phyloP scores from a whole-genome alignment of 1,284 basidiomycete genomes.

The Mycena sp. region DNA sequence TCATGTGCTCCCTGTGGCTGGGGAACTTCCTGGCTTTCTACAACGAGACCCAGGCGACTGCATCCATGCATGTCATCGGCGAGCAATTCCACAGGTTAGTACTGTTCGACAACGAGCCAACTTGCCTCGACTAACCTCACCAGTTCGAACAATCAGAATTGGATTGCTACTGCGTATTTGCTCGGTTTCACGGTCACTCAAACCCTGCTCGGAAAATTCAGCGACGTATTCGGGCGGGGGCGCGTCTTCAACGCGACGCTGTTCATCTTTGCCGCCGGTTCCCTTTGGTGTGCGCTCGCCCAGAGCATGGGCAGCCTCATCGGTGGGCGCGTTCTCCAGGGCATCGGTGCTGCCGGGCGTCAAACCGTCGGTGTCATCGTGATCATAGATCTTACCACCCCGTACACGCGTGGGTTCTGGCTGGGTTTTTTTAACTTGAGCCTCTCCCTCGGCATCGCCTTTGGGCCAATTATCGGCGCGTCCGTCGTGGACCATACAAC shows the following conservation, averaged over 20 bases:
- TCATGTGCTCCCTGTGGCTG: constrained; percentile 19
- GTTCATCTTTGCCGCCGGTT: constrained; percentile 12
- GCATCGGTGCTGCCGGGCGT: constrained; percentile 20
- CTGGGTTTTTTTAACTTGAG: constrained; percentile 16
- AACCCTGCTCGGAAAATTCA: constrained; percentile 21
- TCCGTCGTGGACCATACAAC: constrained; percentile 3
- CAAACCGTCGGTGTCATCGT: constrained; percentile 24
- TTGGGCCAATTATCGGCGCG: constrained; percentile 13
- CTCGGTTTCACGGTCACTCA: constrained; percentile 23
- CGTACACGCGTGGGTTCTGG: constrained; percentile 20
- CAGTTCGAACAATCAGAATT: constrained; percentile 15
- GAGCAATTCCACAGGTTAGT: constrained; percentile 9
- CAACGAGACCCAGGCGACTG: constrained; percentile 13
- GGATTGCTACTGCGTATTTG: constrained; percentile 13
- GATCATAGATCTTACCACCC: constrained; percentile 24
- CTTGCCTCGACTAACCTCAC: neutral
- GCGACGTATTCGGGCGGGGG: constrained; percentile 23
- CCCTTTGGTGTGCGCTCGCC: constrained; percentile 14
- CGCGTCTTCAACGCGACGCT: constrained; percentile 22
- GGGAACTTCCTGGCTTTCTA: constrained; percentile 22
- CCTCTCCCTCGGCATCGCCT: constrained; percentile 20
- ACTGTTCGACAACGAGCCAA: too few relatives aligned
- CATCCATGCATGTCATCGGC: constrained; percentile 15
- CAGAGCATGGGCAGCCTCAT: constrained; percentile 16
- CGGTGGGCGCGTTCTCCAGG: constrained; percentile 19